Evolutionary conservation across 257 asterid species (phyloP).

Genomic region (Nicotiana knightiana): DNA sequence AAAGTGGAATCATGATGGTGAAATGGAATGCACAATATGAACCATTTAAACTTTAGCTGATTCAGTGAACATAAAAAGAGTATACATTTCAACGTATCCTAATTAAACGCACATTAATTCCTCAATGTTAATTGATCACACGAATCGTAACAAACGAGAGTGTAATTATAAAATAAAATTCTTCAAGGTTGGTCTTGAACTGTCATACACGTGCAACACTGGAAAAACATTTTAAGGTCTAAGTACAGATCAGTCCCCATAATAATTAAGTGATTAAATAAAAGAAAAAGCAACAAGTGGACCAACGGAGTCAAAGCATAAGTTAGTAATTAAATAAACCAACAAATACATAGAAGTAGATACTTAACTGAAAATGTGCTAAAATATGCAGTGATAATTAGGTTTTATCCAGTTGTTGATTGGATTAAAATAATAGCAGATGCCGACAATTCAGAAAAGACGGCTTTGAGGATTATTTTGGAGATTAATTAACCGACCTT

Average conservation of each 20-base stretch:
- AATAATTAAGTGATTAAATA: neutral
- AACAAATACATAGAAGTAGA: neutral
- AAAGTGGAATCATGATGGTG: too few relatives aligned
- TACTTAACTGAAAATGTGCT: neutral
- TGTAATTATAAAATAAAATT: neutral
- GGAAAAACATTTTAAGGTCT: neutral
- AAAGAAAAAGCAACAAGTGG: neutral
- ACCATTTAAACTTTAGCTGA: neutral
- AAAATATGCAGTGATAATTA: neutral
- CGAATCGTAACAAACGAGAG: neutral
- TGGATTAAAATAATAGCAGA: neutral
- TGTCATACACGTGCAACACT: slow-evolving; percentile 37
- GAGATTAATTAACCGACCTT: slow-evolving; percentile 33
- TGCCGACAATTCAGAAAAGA: slow-evolving; percentile 54
- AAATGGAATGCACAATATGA: neutral
- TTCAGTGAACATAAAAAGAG: neutral
- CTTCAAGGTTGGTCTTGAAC: slow-evolving; percentile 14
- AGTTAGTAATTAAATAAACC: neutral
- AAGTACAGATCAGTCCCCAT: neutral
- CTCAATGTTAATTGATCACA: neutral
- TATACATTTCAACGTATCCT: neutral
- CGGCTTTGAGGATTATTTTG: slow-evolving; percentile 16
- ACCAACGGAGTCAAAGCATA: neutral
- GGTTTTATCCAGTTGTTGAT: neutral
- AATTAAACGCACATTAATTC: neutral